Base-by-base conservation (phyloP, 164 flowering plant species). In the Aristolochia contorta region DNA sequence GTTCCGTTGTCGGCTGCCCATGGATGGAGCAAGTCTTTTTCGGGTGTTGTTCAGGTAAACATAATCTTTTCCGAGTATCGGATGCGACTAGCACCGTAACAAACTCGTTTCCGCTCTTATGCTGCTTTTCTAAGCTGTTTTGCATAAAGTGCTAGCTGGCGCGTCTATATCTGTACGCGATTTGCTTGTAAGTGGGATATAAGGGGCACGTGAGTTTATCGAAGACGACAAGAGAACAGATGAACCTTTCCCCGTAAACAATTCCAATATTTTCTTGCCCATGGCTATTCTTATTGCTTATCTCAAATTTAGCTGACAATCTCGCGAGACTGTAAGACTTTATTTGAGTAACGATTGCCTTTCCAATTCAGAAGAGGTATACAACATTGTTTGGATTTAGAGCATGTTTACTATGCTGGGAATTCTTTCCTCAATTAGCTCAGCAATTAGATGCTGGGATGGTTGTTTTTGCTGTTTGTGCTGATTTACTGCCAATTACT, bases 1-100 rank as follows among this genome's bases (percentile, higher is more conserved):
- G 91, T 93, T 21, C 99, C 99, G 13, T 60, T 93, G 61, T 89
- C 95, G 3, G 65, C 78, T 3, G 60, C 89, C 43, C 72, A 80
- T 49, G 89, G 92, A 5, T 93, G 99, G 99, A 78, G 82, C 60
- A 81, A 76, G 57, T 84, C 97, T 14, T 93, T 93, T 59, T 76
- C 88, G 16, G 99, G 97, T 33, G 75, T 93, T 53, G 99, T 93
- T 75, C 97, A 93, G 97, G 98, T 88, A 55, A 58, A 37, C 43
- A 37, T 37, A 3, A 37, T 6, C 9, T 37, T 37, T 37, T 37
- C 43, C 1, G 3, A 3, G 43, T 37, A 37, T 37, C 1, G 43
- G 12, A 37, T 3, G 3, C 43, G 43, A 37, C 43, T 37, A 37
- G 12, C 43, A 4, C 43, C 12, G 9, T 37, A 8, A 10, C 43